A percentile compares a stretch with the other conserved stretches of the same genome.
These are phyloP conservation scores for Pseudevernia furfuracea DNA, from an alignment of 495 filamentous ascomycete genomes.

Conservation along the genomic window DNA sequence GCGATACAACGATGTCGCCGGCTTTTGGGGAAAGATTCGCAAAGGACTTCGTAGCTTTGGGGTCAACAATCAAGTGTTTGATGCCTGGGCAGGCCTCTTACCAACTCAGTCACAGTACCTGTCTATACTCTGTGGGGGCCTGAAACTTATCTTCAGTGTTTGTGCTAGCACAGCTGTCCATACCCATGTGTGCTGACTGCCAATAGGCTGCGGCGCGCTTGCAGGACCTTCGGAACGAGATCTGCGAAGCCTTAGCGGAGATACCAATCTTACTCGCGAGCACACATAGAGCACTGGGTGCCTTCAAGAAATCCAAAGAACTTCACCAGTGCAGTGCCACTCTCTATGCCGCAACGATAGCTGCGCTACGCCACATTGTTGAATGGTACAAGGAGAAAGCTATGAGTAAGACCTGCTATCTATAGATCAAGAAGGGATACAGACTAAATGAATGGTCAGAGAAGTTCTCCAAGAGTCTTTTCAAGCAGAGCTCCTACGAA, in stretches of 20 bases:
- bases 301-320: constrained; percentile 7
- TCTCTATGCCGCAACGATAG: constrained; percentile 3
- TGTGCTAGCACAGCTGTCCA: neutral
- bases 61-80: constrained; percentile 1
- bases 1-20: constrained; percentile 3
- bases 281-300: neutral
- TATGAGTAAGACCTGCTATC: neutral
- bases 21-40: constrained; percentile 10
- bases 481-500: constrained; percentile 11
- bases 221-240: constrained; percentile 1
- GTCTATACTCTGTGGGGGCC: constrained; percentile 10
- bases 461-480: constrained; percentile 1
- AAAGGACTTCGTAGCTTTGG: constrained; percentile 12
- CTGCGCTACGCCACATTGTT: constrained; percentile 7
- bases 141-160: constrained; percentile 12
- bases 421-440: too few relatives aligned
- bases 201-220: constrained; percentile 5
- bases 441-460: neutral
- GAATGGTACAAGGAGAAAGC: constrained; percentile 14
- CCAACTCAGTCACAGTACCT: constrained; percentile 11
- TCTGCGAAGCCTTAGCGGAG: constrained; percentile 6
- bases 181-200: neutral
- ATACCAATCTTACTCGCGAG: constrained; percentile 4
- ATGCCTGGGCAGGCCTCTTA: constrained; percentile 11
- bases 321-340: constrained; percentile 5